Evolutionary conservation across 2,329 filamentous ascomycete species (phyloP), one percentile per base, ranked within the genome.

Genomic region (Fusarium marasasianum): DNA sequence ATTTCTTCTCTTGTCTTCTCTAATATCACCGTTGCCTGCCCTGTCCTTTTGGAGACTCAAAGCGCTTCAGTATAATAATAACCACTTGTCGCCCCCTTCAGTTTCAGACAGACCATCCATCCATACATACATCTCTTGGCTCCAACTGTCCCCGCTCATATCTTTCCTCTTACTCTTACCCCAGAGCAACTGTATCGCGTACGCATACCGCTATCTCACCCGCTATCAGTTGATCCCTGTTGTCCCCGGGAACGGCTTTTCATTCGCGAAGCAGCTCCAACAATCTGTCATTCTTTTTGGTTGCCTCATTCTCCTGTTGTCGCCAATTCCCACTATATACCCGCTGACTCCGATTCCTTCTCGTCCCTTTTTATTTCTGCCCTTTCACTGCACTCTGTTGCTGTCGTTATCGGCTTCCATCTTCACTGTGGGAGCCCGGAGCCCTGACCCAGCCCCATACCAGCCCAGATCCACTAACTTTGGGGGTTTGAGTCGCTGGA

Each of bases 141-240:
- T 45, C 59, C 65, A 69, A 64, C 69, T 69, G 69, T 65, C 73
- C 64, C 73, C 69, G 57, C 72, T 69, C 76, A 69, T 77, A 79
- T 76, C 76, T 79, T 69, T 66, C 24, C 70, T 72, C 67, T 77
- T 70, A 37, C 66, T 74, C 71, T 76, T 77, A 70, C 76, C 74
- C 76, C 76, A 75, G 75, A 78, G 69, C 74, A 69, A 69, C 73
- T 69, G 74, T 73, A 67, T 77, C 67, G 66, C 76, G 73, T 48
- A 48, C 26, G 69, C 76, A 76, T 77, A 77, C 71, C 76, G 76
- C 76, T 78, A 78, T 78, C 76, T 75, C 67, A 72, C 60, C 76
- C 73, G 71, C 76, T 78, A 78, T 78, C 76, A 78, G 63, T 66
- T 48, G 67, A 74, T 45, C 74, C 67, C 71, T 76, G 73, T 63